Base-by-base conservation (phyloP, 176 grass and related monocot species). In the Calamus simplicifolius region DNA sequence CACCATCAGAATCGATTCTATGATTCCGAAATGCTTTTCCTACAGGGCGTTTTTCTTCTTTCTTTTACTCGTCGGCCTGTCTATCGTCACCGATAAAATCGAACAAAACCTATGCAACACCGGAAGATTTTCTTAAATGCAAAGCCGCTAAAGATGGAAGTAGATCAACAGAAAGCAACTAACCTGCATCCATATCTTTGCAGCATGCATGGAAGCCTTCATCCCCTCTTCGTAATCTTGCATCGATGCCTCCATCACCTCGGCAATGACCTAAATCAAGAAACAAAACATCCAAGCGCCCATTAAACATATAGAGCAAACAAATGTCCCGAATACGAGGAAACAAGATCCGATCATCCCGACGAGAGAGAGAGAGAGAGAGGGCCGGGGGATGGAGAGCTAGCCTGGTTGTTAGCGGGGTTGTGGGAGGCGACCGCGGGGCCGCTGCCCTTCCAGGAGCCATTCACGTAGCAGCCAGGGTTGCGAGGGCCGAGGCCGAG, bases 111-210 rank as follows among this genome's bases (percentile, higher is more conserved):
- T 43, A 43, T 43, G 8, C 8, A 35, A 35, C 6, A 43, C 35
- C 2, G 35, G 35, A 43, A 43, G 7, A 43, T 43, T 43, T 43
- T 43, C 35, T 43, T 7, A 43, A 43, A 10, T 43, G 35, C 2
- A 43, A 43, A 13, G 21, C 21, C 21, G 21, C 21, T 23, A 23
- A 23, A 23, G 21, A 23, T 23, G 5, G 3, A 31, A 67, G 35
- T 3, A 55, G 57, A 21, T 17, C 2, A 5, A 27, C 19, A 1
- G 6, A 54, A 18, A 23, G 2, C 70, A 49, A 18, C 48, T 23
- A 61, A 82, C 79, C 73, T 82, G 79, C 87, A 89, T 98, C 93
- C 93, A 98, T 19, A 73, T 71, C 84, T 79, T 98, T 15, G 93
- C 72, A n/a, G 93, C 87, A 12, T 85, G 84, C 28, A 60, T 77